Conservation (phyloP, 148 eudicot genomes). For the Tetragonia tetragonoides region DNA sequence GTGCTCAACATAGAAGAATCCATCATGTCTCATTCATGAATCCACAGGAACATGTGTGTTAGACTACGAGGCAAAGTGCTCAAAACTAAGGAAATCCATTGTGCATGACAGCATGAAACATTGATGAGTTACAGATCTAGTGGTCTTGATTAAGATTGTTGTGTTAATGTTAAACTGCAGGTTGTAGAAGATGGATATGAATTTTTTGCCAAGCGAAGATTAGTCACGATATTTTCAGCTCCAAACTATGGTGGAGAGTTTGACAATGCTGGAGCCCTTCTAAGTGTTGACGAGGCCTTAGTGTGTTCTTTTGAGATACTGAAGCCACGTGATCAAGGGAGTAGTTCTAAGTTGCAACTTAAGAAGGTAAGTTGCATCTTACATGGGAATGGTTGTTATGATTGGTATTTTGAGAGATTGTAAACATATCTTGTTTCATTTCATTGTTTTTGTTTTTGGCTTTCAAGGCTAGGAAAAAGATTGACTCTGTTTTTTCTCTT, state of each 20-base stretch:
- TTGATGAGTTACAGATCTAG: too few species aligned
- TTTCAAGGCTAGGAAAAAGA: background rate
- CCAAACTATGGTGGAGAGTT: slow-evolving; percentile 96
- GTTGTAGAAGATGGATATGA: slow-evolving; percentile 98
- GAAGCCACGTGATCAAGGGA: slow-evolving; percentile 57
- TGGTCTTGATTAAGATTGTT: background rate
- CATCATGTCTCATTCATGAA: background rate
- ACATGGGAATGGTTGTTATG: background rate
- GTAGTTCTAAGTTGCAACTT: slow-evolving; percentile 57
- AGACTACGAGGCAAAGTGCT: background rate
- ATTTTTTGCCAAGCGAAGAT: slow-evolving; percentile 79
- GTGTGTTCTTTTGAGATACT: slow-evolving; percentile 83
- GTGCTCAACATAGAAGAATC: background rate
- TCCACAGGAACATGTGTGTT: background rate
- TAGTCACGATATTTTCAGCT: slow-evolving; percentile 91
- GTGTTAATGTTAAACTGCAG: slow-evolving; percentile 33
- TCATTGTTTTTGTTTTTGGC: background rate
- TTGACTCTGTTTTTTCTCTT: background rate
- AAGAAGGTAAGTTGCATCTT: slow-evolving; percentile 57
- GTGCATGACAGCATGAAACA: background rate
- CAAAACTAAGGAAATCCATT: background rate
- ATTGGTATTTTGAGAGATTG: background rate
- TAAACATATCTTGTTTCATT: background rate
- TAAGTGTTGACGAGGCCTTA: slow-evolving; percentile 71
- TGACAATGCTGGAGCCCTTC: slow-evolving; percentile 88